Conservation (phyloP, 2,329 filamentous ascomycete species). For the Arachnomyces sp. region DNA sequence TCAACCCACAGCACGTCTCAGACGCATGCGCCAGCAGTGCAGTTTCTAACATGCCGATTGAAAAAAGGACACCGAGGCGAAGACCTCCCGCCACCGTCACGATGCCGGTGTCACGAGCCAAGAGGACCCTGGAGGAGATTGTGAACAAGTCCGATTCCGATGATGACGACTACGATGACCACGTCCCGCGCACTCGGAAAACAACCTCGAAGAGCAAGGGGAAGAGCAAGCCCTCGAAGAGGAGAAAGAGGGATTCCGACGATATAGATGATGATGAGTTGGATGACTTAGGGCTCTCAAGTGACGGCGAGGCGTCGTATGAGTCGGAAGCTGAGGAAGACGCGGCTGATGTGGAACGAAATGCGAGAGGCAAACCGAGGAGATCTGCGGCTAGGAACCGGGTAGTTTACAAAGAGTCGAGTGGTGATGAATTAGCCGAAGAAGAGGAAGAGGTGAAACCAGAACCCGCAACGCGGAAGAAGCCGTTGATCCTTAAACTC, state of each 20-base stretch:
- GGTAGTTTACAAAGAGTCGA: slow-evolving; percentile 49
- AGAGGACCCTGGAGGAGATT: slow-evolving; percentile 37
- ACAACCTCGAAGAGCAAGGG: slow-evolving; percentile 23
- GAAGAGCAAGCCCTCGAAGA: slow-evolving; percentile 21
- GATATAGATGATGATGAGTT: slow-evolving; percentile 32
- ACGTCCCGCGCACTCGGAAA: slow-evolving; percentile 20
- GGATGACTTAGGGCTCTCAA: slow-evolving; percentile 25
- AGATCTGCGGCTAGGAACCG: slow-evolving; percentile 48
- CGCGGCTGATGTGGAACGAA: slow-evolving; percentile 38
- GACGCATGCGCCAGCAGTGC: not conserved
- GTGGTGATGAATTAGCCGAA: slow-evolving; percentile 33
- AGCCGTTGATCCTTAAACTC: slow-evolving; percentile 1
- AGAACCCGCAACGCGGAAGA: slow-evolving; percentile 13
- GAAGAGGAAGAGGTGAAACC: slow-evolving; percentile 25
- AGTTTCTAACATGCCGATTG: slow-evolving; percentile 9
- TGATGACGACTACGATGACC: slow-evolving; percentile 38
- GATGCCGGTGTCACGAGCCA: slow-evolving; percentile 25
- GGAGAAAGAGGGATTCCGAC: slow-evolving; percentile 40
- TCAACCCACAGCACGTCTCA: not conserved
- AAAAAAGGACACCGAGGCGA: slow-evolving; percentile 8
- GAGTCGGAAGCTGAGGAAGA: slow-evolving; percentile 40
- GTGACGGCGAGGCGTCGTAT: slow-evolving; percentile 35
- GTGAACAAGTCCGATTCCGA: slow-evolving; percentile 36
- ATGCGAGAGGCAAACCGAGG: slow-evolving; percentile 49
- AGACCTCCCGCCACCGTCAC: slow-evolving; percentile 13